These are phyloP conservation scores for Apiotrichum sp. DNA, from an alignment of 1,284 basidiomycete species.

Conservation along the genomic window DNA sequence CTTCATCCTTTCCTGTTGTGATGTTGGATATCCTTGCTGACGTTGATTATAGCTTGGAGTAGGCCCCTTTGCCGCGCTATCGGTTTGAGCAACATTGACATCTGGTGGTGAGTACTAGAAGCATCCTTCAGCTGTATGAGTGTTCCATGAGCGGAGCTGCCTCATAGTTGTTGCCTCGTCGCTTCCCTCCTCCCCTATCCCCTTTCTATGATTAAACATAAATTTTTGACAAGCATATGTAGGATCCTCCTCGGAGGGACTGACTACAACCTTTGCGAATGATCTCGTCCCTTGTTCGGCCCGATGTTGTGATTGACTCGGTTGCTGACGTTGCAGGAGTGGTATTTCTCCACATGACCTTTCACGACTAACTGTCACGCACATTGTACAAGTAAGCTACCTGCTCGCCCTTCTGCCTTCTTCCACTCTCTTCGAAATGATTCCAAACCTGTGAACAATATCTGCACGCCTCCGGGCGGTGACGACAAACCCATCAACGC, in stretches of 20 bases:
- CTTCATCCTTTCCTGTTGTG: not conserved
- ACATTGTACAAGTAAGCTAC: slow-evolving; percentile 6
- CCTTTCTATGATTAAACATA: slow-evolving; percentile 36
- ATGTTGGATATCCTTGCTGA: too few relatives aligned
- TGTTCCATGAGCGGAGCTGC: too few relatives aligned
- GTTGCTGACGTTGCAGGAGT: not conserved
- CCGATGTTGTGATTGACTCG: too few relatives aligned
- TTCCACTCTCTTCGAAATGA: slow-evolving; percentile 5
- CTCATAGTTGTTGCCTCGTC: not conserved
- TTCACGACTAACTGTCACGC: not conserved
- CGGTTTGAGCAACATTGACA: too few relatives aligned
- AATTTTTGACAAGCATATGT: slow-evolving; percentile 46
- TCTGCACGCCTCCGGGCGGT: slow-evolving; percentile 21
- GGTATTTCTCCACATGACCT: not conserved
- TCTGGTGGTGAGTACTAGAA: too few relatives aligned
- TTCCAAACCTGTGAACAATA: slow-evolving; percentile 22
- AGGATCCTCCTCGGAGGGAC: slow-evolving; percentile 39
- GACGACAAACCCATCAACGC: slow-evolving; percentile 25
- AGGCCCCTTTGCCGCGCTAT: too few relatives aligned
- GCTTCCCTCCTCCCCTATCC: not conserved
- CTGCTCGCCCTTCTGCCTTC: not conserved
- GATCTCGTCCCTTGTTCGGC: slow-evolving; percentile 8
- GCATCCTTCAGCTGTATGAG: too few relatives aligned
- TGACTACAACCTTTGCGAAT: slow-evolving; percentile 42
- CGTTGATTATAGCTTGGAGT: too few relatives aligned